Evolutionary conservation across 2,329 filamentous ascomycete genomes (phyloP), one percentile per base, ranked within the genome.

Genomic region (Diplodia intermedia): DNA sequence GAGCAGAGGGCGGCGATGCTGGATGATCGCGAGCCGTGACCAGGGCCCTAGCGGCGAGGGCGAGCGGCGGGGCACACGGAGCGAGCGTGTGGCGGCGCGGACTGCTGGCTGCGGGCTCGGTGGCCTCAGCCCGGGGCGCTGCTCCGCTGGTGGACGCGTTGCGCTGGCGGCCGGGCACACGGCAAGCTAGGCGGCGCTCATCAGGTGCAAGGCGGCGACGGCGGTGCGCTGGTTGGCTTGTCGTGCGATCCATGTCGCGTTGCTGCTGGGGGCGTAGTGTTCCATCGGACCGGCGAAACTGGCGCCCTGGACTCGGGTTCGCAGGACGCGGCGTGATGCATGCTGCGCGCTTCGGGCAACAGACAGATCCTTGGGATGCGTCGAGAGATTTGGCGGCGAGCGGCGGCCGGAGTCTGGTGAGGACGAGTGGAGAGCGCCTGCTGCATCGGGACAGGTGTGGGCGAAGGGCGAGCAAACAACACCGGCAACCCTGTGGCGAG

Each of bases 271-370:
- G 57, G 57, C 56, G 57, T 62, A 63, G 60, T 66, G 62, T 54
- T 66, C 62, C 62, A 66, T 66, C 62, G 49, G 62, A 66, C 62
- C 62, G 62, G 62, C 62, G 62, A 66, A 55, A 54, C 49, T 66
- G 62, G 62, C 62, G 62, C 62, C 62, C 50, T 65, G 62, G 62
- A 65, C 62, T 54, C 62, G 62, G 62, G 62, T 40, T 54, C 57
- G 57, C 49, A 53, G 49, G 49, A 65, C 62, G 62, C 62, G 62
- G 38, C 62, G 50, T 54, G 62, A 55, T 66, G 62, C 62, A 54
- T 54, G 60, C 60, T 52, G 43, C 57, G 57, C 43, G 43, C 47
- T 63, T 52, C 60, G 47, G 60, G 60, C 60, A 52, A 63, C 43
- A 63, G 33, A 63, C 43, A 63, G 33, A 55, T 54, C 62, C 62